These are phyloP conservation scores for Musa schizocarpa DNA, from an alignment of 176 grass and related monocot genomes.

Conservation along the genomic window DNA sequence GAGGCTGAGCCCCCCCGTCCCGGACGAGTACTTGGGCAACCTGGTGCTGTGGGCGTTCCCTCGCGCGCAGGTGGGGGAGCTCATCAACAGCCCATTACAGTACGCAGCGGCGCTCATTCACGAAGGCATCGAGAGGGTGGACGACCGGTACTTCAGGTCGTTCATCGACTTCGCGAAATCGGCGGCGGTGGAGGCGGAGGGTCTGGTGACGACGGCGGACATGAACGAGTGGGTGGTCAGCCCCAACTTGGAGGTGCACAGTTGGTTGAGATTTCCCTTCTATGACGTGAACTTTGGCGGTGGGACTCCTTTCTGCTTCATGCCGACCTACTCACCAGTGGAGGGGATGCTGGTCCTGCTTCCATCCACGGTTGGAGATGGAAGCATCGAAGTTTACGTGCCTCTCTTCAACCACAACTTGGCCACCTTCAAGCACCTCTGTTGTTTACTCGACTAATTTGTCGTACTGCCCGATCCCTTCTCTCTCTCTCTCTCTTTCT, in stretches of 20 bases:
- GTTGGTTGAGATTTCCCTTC: slow-evolving; percentile 56
- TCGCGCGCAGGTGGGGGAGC: slow-evolving; percentile 26
- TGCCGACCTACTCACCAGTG: slow-evolving; percentile 49
- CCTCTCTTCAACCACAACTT: slow-evolving; percentile 47
- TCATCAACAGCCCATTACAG: slow-evolving; percentile 26
- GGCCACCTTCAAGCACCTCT: slow-evolving; percentile 51
- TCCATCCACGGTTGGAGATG: slow-evolving; percentile 47
- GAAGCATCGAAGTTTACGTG: slow-evolving; percentile 49
- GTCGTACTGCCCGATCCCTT: background rate
- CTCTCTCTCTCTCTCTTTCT: background rate
- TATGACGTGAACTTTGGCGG: slow-evolving; percentile 52
- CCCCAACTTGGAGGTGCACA: slow-evolving; percentile 62
- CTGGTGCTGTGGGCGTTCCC: slow-evolving; percentile 61
- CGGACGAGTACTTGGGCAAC: slow-evolving; percentile 51
- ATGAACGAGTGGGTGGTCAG: slow-evolving; percentile 29
- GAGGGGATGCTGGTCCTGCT: slow-evolving; percentile 55
- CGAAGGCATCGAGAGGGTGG: slow-evolving; percentile 29
- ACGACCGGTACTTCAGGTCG: slow-evolving; percentile 52
- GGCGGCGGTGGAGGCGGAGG: slow-evolving; percentile 26
- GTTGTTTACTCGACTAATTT: slow-evolving; percentile 37
- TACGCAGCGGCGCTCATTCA: slow-evolving; percentile 47
- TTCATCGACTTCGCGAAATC: slow-evolving; percentile 55
- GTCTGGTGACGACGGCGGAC: slow-evolving; percentile 33
- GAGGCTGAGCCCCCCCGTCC: slow-evolving; percentile 23
- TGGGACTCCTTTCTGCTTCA: slow-evolving; percentile 45